Base-by-base conservation (phyloP, 1,284 basidiomycete genomes). In the Rhodotorula glutinis region DNA sequence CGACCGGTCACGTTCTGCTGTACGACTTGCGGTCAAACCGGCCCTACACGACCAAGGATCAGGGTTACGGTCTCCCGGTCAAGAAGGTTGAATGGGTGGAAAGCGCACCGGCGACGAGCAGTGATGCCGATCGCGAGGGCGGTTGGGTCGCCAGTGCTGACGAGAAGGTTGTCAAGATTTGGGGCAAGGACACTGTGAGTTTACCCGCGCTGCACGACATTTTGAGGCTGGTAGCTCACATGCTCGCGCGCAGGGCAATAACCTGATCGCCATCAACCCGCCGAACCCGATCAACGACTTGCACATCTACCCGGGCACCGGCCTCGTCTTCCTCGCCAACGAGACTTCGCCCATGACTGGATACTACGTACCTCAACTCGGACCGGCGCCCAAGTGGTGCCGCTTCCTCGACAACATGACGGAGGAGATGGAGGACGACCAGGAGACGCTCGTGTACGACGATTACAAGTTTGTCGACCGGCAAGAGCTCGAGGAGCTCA, bases 381-480 rank as follows among this genome's bases (percentile, higher is more conserved):
- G 96, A 0, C 94, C 94, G 4, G 96, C 96, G 19, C 95, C 96
- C 1, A 86, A 87, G 74, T 99, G 96, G 96, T 93, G 92, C 58
- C 88, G 87, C 76, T 99, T 98, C 87, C 85, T 99, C 66, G 96
- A 99, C 81, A 92, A 91, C 74, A 88, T 98, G 77, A 98, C 96
- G 0, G 96, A 99, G 78, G 93, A 97, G 78, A 88, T 97, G 86
- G 94, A 94, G 76, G 90, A 92, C 76, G 88, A 90, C 76, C 74
- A 77, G 61, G 78, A 80, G 29, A 80, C 81, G 74, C 79, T 82
- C 43, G 80, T 83, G 19, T 99, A 98, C 79, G 89, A 95, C 78
- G 96, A 98, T 81, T 98, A 89, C 86, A 99, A 98, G 81, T 99
- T 98, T 77, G 85, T 98, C 71, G 92, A 95, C 80, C 84, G 90